These are phyloP conservation scores for Fusarium sp. DNA, from an alignment of 2,329 filamentous ascomycete genomes.

Conservation along the genomic window DNA sequence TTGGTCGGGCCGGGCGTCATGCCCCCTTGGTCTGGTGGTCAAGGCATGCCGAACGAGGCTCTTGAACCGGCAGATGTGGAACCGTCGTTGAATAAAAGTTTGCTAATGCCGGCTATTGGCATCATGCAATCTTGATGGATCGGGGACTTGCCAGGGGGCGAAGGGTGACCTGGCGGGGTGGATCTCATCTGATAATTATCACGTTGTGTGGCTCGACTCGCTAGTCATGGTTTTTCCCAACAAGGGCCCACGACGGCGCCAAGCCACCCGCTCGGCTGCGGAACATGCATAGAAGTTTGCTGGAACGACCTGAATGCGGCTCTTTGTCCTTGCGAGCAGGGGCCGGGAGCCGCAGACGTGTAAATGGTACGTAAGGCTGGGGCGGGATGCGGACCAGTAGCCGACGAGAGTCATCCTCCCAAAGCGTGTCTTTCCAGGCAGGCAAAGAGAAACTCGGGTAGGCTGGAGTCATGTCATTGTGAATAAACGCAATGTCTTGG, in stretches of 20 bases:
- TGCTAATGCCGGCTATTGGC: constrained; percentile 41
- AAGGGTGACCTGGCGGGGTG: constrained; percentile 20
- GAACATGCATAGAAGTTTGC: constrained; percentile 36
- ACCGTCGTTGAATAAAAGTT: constrained; percentile 47
- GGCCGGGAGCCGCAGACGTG: neutral
- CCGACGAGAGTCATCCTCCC: neutral
- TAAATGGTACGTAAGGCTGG: constrained; percentile 4
- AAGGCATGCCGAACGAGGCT: constrained; percentile 9
- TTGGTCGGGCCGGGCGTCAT: neutral
- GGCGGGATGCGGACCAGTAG: neutral
- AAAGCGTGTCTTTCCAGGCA: neutral
- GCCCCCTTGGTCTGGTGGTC: neutral
- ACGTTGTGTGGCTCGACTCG: constrained; percentile 33
- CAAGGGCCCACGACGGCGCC: neutral
- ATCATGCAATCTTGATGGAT: constrained; percentile 41
- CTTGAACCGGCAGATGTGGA: constrained; percentile 31
- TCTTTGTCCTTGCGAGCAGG: constrained; percentile 15
- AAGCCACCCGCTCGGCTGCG: constrained; percentile 33
- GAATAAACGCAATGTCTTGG: neutral
- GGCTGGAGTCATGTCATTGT: neutral
- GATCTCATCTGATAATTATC: constrained; percentile 41
- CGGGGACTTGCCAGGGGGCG: constrained; percentile 13
- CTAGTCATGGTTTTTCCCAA: constrained; percentile 9
- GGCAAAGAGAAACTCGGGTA: neutral
- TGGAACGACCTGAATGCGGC: constrained; percentile 35